phyloP scores from a whole-genome alignment of 1,284 basidiomycete genomes.

The Trichosporon asahii region DNA sequence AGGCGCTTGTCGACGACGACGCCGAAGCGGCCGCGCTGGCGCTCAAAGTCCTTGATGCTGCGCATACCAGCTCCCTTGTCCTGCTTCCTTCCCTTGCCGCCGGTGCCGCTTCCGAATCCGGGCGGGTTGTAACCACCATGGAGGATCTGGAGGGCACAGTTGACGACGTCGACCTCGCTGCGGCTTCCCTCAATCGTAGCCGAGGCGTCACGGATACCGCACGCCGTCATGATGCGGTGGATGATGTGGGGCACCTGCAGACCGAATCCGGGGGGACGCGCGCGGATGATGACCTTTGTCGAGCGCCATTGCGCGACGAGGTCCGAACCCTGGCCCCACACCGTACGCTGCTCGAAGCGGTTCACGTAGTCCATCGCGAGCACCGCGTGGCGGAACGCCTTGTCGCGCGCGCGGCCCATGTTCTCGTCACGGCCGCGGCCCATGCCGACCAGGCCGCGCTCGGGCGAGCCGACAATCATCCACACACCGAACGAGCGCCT shows the following conservation, averaged over 20 bases:
- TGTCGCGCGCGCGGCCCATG: slow-evolving; percentile 59
- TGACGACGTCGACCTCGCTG: slow-evolving; percentile 66
- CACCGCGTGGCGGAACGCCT: slow-evolving; percentile 64
- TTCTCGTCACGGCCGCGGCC: slow-evolving; percentile 77
- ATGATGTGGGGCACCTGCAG: slow-evolving; percentile 83
- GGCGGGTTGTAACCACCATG: slow-evolving; percentile 47
- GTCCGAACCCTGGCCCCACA: slow-evolving; percentile 65
- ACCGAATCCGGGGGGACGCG: slow-evolving; percentile 86
- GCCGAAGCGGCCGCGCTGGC: slow-evolving; percentile 50
- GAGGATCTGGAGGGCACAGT: slow-evolving; percentile 51
- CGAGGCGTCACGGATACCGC: slow-evolving; percentile 88
- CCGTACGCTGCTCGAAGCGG: slow-evolving; percentile 81
- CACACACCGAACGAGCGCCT: slow-evolving; percentile 46
- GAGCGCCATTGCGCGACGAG: slow-evolving; percentile 79
- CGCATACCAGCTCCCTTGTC: slow-evolving; percentile 52
- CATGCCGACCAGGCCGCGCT: slow-evolving; percentile 81
- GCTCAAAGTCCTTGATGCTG: slow-evolving; percentile 47
- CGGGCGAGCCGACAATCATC: slow-evolving; percentile 77
- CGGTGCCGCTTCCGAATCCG: slow-evolving; percentile 44
- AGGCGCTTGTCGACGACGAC: slow-evolving; percentile 45
- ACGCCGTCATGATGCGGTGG: slow-evolving; percentile 80
- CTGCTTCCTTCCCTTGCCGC: slow-evolving; percentile 32
- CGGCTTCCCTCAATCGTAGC: slow-evolving; percentile 92
- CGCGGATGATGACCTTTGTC: slow-evolving; percentile 78
- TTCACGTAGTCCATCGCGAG: slow-evolving; percentile 76